Evolutionary conservation across 169 alveolate genomes (phyloP), one percentile per base, ranked within the genome.

Genomic region (Pseudocohnilembus persalinus): DNA sequence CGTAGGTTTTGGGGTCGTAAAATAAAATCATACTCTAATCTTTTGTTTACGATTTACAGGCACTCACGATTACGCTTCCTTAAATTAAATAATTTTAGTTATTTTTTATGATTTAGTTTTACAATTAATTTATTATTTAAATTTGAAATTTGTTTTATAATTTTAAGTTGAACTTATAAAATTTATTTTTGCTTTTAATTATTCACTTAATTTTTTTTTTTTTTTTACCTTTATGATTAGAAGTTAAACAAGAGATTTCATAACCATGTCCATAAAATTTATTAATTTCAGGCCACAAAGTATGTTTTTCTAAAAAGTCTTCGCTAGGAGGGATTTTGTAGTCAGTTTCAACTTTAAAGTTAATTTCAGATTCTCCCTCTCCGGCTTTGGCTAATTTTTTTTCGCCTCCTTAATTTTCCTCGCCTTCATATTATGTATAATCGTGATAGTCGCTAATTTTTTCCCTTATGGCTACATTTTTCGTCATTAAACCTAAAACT

Each of bases 211-310:
- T n/a, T n/a, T n/a, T n/a, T n/a, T n/a, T n/a, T 49, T 49, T 4
- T 11, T 49, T 49, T 34, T 91, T 91, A 1, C 94, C 95, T 76
- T 85, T 89, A 75, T 91, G 89, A 31, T 92, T 80, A 24, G 94
- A 87, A 34, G 94, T 94, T 16, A 92, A 83, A 64, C 91, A 90
- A 76, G 83, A 90, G 1, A 95, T 84, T 81, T 94, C 96, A 91
- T 92, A 93, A 72, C 95, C 96, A 89, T 95, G 97, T 0, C 97
- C 97, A 87, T 95, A 95, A 76, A 93, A 87, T 87, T 95, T 95
- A 33, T 92, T 89, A 73, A 88, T 88, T 76, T 95, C 97, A 0
- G 96, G 96, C 97, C 97, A 95, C 73, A 93, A 90, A 15, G 97
- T 89, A 81, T 92, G 90, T 68, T 89, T 92, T 81, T 90, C 83